Base-by-base conservation (phyloP, 148 eudicot species). In the Fagopyrum tataricum region DNA sequence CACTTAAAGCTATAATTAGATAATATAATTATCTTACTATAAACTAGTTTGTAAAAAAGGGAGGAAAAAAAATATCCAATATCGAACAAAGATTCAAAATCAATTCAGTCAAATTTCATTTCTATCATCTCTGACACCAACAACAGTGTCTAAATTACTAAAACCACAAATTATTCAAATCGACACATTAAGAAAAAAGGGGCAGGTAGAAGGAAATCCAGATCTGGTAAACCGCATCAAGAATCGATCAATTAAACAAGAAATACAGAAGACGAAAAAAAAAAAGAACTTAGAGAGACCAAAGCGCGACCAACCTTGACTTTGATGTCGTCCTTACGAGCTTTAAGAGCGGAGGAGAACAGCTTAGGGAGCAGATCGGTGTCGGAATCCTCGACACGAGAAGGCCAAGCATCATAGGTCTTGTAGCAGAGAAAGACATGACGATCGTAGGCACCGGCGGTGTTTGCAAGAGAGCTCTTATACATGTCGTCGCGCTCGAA, bases 381-480 rank as follows among this genome's bases (percentile, higher is more conserved):
- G 6, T 83, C 88, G 12, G 98, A 89, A 58, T 69, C 72, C 75
- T 93, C 98, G 3, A 93, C 82, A 14, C 74, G 78, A 58, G 93
- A 49, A 55, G 98, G 96, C 98, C 98, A 93, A 18, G 79, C 39
- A 0, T 78, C 84, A 72, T 82, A 77, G 44, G 76, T 67, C 68
- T 83, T 83, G 85, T 87, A 89, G 81, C 90, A 87, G 72, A 93
- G 96, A 72, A 92, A 87, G 39, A 92, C 72, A 78, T 92, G 97
- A 46, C 97, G 86, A 17, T 84, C 88, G 83, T 82, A 85, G 15
- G 83, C 74, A 14, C 84, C 78, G 24, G 87, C 84, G 53, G 91
- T 86, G 72, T 87, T 86, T 41, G 84, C 80, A 67, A 92, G 85
- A 7, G 80, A 70, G 66, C 5, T 17, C 11, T 74, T 10, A 81